Evolutionary conservation across 345 rosid genomes (phyloP).

Genomic region (Populus simonii): DNA sequence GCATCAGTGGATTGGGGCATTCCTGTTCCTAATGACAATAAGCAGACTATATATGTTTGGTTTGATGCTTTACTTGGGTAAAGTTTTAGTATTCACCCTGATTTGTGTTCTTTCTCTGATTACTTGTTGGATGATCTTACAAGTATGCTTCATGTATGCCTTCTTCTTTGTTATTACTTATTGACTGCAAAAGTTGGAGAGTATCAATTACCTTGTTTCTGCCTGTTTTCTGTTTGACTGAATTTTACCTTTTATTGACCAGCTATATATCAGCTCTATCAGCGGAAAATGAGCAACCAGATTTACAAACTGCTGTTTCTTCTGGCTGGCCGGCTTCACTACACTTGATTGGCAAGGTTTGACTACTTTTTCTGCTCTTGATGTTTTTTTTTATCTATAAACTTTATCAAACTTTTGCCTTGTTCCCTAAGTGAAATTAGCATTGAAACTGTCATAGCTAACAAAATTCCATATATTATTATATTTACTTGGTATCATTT

Average conservation of each 20-base stretch:
- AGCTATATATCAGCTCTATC: constrained; percentile 87
- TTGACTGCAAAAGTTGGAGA: not conserved
- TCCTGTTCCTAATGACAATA: constrained; percentile 81
- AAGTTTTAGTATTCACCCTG: constrained; percentile 1
- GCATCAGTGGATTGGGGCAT: constrained; percentile 98
- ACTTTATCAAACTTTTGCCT: not conserved
- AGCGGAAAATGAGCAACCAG: constrained; percentile 48
- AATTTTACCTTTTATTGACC: constrained; percentile 20
- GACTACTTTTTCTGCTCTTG: not conserved
- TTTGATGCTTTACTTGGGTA: constrained; percentile 97
- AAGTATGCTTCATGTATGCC: not conserved
- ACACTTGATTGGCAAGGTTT: constrained; percentile 94
- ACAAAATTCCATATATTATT: not conserved
- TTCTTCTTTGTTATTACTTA: not conserved
- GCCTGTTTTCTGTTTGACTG: not conserved
- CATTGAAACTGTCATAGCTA: constrained; percentile 4
- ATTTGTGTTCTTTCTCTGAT: not conserved
- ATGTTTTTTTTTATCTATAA: not conserved
- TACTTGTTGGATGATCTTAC: not conserved
- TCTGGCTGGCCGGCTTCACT: constrained; percentile 95
- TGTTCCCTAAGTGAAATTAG: not conserved
- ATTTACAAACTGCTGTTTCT: constrained; percentile 61
- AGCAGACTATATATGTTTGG: constrained; percentile 96
- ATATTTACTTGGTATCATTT: not conserved
- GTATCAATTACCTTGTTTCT: not conserved